These are phyloP conservation scores for Aspergillus unguis DNA, from an alignment of 2,329 filamentous ascomycete genomes.

Conservation along the genomic window DNA sequence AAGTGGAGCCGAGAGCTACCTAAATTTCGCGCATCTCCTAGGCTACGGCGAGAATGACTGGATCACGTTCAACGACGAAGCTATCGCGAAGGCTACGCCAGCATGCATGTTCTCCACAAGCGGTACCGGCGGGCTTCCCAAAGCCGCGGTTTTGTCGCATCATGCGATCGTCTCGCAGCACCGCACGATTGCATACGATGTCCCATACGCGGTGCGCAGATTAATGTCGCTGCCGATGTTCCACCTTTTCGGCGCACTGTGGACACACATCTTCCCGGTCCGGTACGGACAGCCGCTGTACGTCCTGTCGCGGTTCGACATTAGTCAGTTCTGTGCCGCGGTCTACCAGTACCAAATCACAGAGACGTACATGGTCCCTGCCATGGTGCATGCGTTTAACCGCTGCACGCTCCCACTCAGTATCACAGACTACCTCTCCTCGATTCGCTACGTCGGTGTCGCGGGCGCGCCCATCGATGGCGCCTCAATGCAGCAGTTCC, in stretches of 20 bases:
- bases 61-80: slow-evolving; percentile 44
- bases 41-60: slow-evolving; percentile 48
- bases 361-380: slow-evolving; percentile 49
- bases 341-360: slow-evolving; percentile 45
- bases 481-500: slow-evolving; percentile 40
- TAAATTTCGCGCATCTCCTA: slow-evolving; percentile 40
- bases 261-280: slow-evolving; percentile 47
- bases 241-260: slow-evolving; percentile 50
- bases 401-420: slow-evolving; percentile 24
- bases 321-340: slow-evolving; percentile 39
- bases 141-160: slow-evolving; percentile 58
- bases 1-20: slow-evolving; percentile 14
- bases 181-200: slow-evolving; percentile 40
- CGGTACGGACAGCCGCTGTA: slow-evolving; percentile 48
- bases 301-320: slow-evolving; percentile 47
- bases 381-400: slow-evolving; percentile 41
- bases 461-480: slow-evolving; percentile 51
- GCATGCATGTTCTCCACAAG: slow-evolving; percentile 54
- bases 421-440: slow-evolving; percentile 31
- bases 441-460: slow-evolving; percentile 45
- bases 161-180: slow-evolving; percentile 55
- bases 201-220: slow-evolving; percentile 41
- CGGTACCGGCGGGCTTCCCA: slow-evolving; percentile 60
- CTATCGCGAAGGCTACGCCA: slow-evolving; percentile 45
- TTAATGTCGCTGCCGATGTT: slow-evolving; percentile 54